Base-by-base conservation (phyloP, 495 filamentous ascomycete genomes). In the Penicillium salamii region DNA sequence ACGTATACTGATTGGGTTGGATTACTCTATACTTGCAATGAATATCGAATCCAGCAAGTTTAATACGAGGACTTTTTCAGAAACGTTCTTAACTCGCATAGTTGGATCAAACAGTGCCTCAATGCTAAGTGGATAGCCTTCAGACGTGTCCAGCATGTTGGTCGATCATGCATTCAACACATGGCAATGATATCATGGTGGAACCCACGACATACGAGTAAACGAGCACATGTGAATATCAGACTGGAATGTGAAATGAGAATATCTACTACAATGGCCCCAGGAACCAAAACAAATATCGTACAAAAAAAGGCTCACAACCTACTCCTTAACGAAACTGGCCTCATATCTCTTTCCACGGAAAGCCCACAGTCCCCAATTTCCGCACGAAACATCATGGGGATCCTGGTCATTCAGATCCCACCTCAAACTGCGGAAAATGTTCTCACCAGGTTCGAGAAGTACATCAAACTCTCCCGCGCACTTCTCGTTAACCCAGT, bases 311-410 rank as follows among this genome's bases (percentile, higher is more conserved):
- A 33, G 41, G 52, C 47, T 31, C 20, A 5, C 20, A 36, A 29
- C 12, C 50, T 53, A 55, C 36, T 53, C 54, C 21, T 46, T 48
- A 33, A 67, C 62, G 46, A 62, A 61, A 17, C 63, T 69, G 21
- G 72, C 70, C 52, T 76, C 72, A 48, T 76, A 76, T 84, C 93
- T 87, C 82, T 98, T 98, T 53, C 93, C 93, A 66, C 93, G 81
- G 72, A 98, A 97, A 23, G 85, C 90, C 91, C 92, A 98, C 14
- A 95, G 69, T 4, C 93, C 93, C 90, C 90, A 98, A 65, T 98
- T 98, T 34, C 91, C 91, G 64, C 87, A 91, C 53, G 86, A 96
- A 53, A 97, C 77, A 71, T 98, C 95, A 56, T 91, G 86, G 5
- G 93, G 95, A 65, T 98, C 93, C 42, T 90, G 62, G 67, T 99